A percentile compares a stretch with the other conserved stretches of the same genome.
phyloP scores from a whole-genome alignment of 2,329 filamentous ascomycete genomes.

The Fusarium sp. region DNA sequence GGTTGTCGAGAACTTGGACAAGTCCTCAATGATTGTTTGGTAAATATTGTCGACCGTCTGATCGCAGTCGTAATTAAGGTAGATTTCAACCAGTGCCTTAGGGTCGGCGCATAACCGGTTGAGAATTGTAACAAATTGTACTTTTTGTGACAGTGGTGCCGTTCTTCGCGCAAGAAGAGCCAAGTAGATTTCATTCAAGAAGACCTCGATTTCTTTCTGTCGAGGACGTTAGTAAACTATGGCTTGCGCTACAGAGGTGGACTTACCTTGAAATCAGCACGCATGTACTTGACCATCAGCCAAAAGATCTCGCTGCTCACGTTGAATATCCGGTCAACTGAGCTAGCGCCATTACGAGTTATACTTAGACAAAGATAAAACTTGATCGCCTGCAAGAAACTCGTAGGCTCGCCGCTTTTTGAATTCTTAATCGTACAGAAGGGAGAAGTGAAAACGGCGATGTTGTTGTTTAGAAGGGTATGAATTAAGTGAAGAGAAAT shows the following conservation, averaged over 20 bases:
- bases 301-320: constrained; percentile 98
- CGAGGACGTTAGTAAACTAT: constrained; percentile 43
- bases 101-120: constrained; percentile 88
- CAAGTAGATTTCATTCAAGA: constrained; percentile 96
- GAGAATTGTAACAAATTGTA: constrained; percentile 88
- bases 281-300: constrained; percentile 94
- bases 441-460: constrained; percentile 89
- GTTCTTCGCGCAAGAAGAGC: constrained; percentile 89
- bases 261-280: constrained; percentile 88
- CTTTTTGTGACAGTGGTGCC: constrained; percentile 89
- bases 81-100: constrained; percentile 90
- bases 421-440: constrained; percentile 93
- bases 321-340: constrained; percentile 91
- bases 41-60: constrained; percentile 97
- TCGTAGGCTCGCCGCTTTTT: constrained; percentile 87
- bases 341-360: constrained; percentile 94
- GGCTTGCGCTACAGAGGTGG: not conserved
- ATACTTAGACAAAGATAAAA: constrained; percentile 96
- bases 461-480: constrained; percentile 94
- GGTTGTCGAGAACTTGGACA: constrained; percentile 86
- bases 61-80: constrained; percentile 98
- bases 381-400: constrained; percentile 93
- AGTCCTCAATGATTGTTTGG: constrained; percentile 91
- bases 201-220: constrained; percentile 96
- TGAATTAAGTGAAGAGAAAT: constrained; percentile 96